A percentile compares a stretch with the other conserved stretches of the same genome.
Evolutionary conservation across 805 yeast genomes (phyloP).

Genomic region (Wickerhamomyces tratensis): DNA sequence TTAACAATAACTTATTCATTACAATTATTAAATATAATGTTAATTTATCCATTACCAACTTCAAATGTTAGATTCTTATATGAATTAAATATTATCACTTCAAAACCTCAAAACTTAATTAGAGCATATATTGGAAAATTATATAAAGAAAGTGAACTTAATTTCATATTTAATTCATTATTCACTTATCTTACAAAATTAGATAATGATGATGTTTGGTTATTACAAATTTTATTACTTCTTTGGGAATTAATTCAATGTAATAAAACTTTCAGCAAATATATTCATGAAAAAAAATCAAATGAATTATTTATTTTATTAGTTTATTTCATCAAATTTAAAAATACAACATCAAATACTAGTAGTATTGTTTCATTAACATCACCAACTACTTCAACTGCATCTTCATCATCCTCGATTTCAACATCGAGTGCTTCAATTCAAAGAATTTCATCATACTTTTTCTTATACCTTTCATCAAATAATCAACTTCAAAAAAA

Average conservation of each 20-base stretch:
- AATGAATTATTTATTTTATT: conserved; percentile 45
- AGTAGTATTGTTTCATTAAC: not conserved
- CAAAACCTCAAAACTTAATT: conserved; percentile 35
- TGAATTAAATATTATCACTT: conserved; percentile 20
- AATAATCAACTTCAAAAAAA: conserved; percentile 27
- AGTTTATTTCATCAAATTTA: conserved; percentile 46
- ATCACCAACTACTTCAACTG: not conserved
- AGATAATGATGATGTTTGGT: conserved; percentile 34
- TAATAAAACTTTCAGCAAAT: conserved; percentile 44
- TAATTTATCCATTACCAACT: conserved; percentile 58
- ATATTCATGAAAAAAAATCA: conserved; percentile 36
- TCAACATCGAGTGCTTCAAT: conserved; percentile 14
- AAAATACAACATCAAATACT: conserved; percentile 21
- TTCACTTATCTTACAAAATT: conserved; percentile 39
- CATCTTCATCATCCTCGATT: conserved; percentile 8
- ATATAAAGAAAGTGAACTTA: conserved; percentile 44
- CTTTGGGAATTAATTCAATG: conserved; percentile 74
- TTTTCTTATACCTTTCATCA: conserved; percentile 40
- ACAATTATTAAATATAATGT: conserved; percentile 51
- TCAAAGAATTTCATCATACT: conserved; percentile 40
- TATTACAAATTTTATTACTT: conserved; percentile 49
- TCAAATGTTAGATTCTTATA: conserved; percentile 26
- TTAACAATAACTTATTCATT: conserved; percentile 43
- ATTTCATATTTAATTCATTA: conserved; percentile 36
- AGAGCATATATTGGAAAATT: conserved; percentile 43